A percentile compares a stretch with the other conserved stretches of the same genome.
phyloP scores from a whole-genome alignment of 495 filamentous ascomycete genomes.

The Clavariopsis aquatica region DNA sequence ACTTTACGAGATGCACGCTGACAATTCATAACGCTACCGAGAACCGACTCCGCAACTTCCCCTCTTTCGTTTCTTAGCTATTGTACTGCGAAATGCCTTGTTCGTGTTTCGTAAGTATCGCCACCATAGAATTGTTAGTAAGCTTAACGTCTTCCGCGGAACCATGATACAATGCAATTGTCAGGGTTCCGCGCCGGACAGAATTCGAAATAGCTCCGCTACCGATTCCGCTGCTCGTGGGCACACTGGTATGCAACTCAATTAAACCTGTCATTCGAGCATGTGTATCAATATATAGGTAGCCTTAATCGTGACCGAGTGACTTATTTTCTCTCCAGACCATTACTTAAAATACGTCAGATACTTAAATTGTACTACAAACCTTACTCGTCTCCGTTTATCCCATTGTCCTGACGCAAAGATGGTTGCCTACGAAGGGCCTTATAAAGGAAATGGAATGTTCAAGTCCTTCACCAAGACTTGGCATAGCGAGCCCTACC shows the following conservation, averaged over 20 bases:
- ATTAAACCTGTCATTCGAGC: neutral
- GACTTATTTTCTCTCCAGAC: neutral
- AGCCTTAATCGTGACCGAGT: neutral
- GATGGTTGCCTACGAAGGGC: slow-evolving; percentile 11
- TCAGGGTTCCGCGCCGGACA: neutral
- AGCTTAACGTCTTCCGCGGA: neutral
- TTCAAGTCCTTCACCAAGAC: slow-evolving; percentile 30
- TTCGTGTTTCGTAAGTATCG: neutral
- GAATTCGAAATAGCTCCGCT: neutral
- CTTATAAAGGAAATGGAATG: slow-evolving; percentile 8
- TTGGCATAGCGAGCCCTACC: slow-evolving; percentile 26
- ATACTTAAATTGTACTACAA: neutral
- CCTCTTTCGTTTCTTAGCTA: no score
- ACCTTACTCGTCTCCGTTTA: neutral
- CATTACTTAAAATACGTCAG: neutral
- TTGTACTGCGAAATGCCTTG: no score
- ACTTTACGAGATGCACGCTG: no score
- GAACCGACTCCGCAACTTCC: no score
- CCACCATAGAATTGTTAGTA: neutral
- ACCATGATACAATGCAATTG: neutral
- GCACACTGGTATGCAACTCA: neutral
- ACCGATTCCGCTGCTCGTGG: no score
- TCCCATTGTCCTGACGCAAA: slow-evolving; percentile 6
- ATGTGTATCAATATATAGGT: neutral
- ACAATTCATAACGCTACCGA: no score